Evolutionary conservation across 805 yeast species (phyloP).

Genomic region (Suhomyces canberraensis): DNA sequence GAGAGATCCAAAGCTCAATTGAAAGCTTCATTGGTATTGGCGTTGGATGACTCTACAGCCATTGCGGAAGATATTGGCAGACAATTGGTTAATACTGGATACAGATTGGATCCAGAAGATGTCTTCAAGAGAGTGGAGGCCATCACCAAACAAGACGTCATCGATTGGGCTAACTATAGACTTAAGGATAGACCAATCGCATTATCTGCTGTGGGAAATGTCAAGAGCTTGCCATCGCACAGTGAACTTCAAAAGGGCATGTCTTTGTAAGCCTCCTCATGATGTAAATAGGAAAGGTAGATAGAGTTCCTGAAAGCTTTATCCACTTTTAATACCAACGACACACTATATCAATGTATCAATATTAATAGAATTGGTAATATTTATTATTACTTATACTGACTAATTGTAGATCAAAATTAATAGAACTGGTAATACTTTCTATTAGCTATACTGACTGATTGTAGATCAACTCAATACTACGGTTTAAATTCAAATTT

Average conservation of each 20-base stretch:
- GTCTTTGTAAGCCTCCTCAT: slow-evolving; percentile 18
- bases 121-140: slow-evolving; percentile 72
- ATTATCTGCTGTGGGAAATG: slow-evolving; percentile 87
- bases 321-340: slow-evolving; percentile 1
- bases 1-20: slow-evolving; percentile 93
- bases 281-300: too few species aligned
- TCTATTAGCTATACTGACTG: too few species aligned
- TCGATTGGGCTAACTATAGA: slow-evolving; percentile 84
- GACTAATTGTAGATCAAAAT: too few species aligned
- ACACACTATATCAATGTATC: slow-evolving; percentile 2
- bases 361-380: too few species aligned
- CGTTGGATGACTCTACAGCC: slow-evolving; percentile 93
- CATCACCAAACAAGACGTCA: slow-evolving; percentile 75
- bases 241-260: slow-evolving; percentile 47
- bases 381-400: too few species aligned
- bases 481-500: too few species aligned
- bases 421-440: too few species aligned
- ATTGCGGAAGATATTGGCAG: slow-evolving; percentile 97
- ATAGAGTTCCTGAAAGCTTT: too few species aligned
- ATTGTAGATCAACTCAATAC: too few species aligned
- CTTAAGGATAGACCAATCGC: slow-evolving; percentile 77
- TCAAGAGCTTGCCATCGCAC: slow-evolving; percentile 66
- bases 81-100: slow-evolving; percentile 93
- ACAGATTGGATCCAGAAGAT: slow-evolving; percentile 67
- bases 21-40: slow-evolving; percentile 84